Base-by-base conservation (phyloP, 73 alveolate genomes). In the Stentor coeruleus region DNA sequence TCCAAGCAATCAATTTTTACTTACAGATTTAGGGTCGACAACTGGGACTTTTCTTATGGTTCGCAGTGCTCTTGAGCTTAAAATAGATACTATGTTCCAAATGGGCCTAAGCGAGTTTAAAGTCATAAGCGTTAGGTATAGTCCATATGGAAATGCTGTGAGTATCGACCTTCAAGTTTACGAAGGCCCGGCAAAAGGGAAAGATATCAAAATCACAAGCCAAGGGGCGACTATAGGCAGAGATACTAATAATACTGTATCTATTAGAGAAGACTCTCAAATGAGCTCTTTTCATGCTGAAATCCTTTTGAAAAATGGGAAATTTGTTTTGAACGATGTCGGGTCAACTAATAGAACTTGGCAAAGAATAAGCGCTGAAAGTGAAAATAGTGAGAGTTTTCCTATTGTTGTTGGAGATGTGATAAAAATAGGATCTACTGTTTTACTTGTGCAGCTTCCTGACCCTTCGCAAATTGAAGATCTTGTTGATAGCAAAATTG, bases 291-390 rank as follows among this genome's bases (percentile, higher is more conserved):
- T 74, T 41, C 96, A 91, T 81, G 96, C 94, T 0, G 87, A 86
- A 39, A 91, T 91, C 59, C 39, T 74, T 14, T 84, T 57, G 41
- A 88, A 81, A 49, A 76, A 86, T 66, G 89, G 91, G 57, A 86
- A 77, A 3, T 91, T 84, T 74, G 72, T 39, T 42, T 83, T 91
- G 3, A 83, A 60, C 30, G 96, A 91, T 88, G 94, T 91, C 14
- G 96, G 96, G 3, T 87, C 94, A 2, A 91, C 96, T 14, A 91
- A 91, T 79, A 74, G 96, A 28, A 91, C 96, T 20, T 91, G 96
- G 93, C 88, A 84, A 35, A 83, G 96, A 75, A 84, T 91, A 0
- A 88, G 94, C 42, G 72, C 89, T 1, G 96, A 91, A 59, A 92
- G 96, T 0, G 94, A 91, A 57, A 20, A 83, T 74, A 84, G 92